Evolutionary conservation across 805 yeast species (phyloP).

Genomic region (Ogataea kodamae): DNA sequence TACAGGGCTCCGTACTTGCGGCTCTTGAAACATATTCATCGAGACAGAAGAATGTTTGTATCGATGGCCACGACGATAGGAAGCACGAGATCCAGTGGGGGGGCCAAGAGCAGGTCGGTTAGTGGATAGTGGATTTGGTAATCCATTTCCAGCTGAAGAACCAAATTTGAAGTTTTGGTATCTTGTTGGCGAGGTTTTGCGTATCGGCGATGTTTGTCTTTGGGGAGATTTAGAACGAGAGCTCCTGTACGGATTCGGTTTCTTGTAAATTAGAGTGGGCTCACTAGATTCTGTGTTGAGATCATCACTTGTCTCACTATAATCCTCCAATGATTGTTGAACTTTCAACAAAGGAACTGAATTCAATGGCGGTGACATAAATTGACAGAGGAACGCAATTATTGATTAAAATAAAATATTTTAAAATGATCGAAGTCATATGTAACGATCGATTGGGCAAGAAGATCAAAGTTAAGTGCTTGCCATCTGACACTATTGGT

Average conservation of each 20-base stretch:
- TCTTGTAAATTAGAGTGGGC: constrained; percentile 21
- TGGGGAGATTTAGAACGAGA: constrained; percentile 25
- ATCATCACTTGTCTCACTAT: no score
- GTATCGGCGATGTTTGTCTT: constrained; percentile 24
- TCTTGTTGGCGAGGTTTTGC: constrained; percentile 34
- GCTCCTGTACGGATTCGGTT: constrained; percentile 7
- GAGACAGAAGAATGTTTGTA: constrained; percentile 96
- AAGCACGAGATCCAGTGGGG: constrained; percentile 40
- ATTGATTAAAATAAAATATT: constrained; percentile 44
- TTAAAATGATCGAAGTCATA: constrained; percentile 61
- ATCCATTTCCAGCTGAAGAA: constrained; percentile 39
- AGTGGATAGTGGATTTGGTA: constrained; percentile 18
- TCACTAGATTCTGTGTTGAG: constrained; percentile 18
- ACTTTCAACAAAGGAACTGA: constrained; percentile 4
- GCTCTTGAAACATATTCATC: constrained; percentile 93
- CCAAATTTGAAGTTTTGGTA: constrained; percentile 63
- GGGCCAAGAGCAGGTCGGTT: constrained; percentile 10
- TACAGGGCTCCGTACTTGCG: constrained; percentile 65
- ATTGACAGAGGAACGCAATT: constrained; percentile 1
- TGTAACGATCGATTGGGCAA: constrained; percentile 84
- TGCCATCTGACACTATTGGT: constrained; percentile 80
- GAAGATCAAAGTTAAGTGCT: constrained; percentile 82
- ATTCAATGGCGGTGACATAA: constrained; percentile 6
- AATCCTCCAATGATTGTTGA: no score
- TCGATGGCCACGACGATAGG: constrained; percentile 88